Conservation (phyloP, 2,329 filamentous ascomycete species). For the Nemania bipapillata region DNA sequence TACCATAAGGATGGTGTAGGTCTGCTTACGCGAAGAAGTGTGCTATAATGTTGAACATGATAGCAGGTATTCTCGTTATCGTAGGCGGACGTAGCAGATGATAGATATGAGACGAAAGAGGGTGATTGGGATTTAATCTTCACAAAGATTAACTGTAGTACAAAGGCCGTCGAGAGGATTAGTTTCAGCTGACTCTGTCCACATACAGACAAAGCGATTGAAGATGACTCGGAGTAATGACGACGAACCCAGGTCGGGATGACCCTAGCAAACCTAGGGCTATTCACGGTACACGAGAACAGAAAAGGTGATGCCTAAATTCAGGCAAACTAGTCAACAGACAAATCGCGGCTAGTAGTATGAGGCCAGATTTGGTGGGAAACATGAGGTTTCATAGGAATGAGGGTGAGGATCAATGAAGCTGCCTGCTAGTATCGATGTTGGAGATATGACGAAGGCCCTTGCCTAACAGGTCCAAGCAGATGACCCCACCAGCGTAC, state of each 20-base stretch:
- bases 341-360: background rate
- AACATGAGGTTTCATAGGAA: conserved; percentile 19
- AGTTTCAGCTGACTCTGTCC: conserved; percentile 15
- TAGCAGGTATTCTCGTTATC: conserved; percentile 2
- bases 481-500: conserved; percentile 14
- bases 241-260: conserved; percentile 7
- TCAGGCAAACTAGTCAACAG: background rate
- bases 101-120: background rate
- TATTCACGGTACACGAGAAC: background rate
- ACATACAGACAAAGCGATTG: conserved; percentile 17
- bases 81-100: background rate
- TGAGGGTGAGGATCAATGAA: conserved; percentile 7
- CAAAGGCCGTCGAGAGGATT: background rate
- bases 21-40: conserved; percentile 40
- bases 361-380: conserved; percentile 5
- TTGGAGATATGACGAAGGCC: conserved; percentile 31
- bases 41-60: conserved; percentile 43
- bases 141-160: background rate
- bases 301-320: background rate
- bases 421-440: conserved; percentile 6
- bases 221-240: conserved; percentile 14
- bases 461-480: conserved; percentile 9
- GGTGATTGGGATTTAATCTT: background rate
- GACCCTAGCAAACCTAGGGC: conserved; percentile 15
- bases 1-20: background rate